Conservation (phyloP, 192 early-diverging fungal species). For the Phlyctochytrium bullatum region DNA sequence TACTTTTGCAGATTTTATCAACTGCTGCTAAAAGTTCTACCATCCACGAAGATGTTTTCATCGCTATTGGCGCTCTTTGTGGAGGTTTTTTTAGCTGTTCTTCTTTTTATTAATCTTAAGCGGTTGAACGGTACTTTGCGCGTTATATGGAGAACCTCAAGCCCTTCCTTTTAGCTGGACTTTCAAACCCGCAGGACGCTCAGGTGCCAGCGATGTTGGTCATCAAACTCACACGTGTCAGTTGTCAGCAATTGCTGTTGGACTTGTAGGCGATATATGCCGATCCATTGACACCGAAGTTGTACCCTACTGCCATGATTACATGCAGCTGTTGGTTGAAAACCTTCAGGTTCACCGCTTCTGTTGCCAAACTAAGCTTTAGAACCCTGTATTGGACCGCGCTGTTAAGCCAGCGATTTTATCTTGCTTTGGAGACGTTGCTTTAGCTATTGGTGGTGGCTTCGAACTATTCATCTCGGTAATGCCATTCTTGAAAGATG, state of each 20-base stretch:
- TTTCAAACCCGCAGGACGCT: conserved; percentile 87
- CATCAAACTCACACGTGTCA: conserved; percentile 35
- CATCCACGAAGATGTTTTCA: conserved; percentile 89
- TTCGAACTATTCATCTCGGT: conserved; percentile 81
- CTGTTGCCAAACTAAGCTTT: no score
- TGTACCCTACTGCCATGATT: conserved; percentile 76
- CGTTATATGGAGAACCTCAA: conserved; percentile 87
- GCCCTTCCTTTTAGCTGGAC: conserved; percentile 72
- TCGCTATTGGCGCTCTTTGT: conserved; percentile 84
- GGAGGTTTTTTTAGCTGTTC: conserved; percentile 41
- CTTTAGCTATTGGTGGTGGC: conserved; percentile 82
- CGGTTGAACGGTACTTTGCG: conserved; percentile 81
- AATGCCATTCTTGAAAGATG: conserved; percentile 86
- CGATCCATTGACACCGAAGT: conserved; percentile 75
- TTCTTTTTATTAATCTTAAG: conserved; percentile 24
- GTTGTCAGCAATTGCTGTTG: conserved; percentile 90
- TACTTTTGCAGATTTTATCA: conserved; percentile 73
- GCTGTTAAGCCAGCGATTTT: conserved; percentile 91
- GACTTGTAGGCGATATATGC: conserved; percentile 96
- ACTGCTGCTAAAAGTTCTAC: conserved; percentile 75
- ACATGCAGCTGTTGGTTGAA: conserved; percentile 78
- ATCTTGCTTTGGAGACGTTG: conserved; percentile 96
- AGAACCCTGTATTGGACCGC: conserved; percentile 76
- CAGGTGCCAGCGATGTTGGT: conserved; percentile 16
- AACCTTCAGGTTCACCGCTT: conserved; percentile 73